phyloP scores from a whole-genome alignment of 352 stramenopile species.

The Plasmopara muralis region DNA sequence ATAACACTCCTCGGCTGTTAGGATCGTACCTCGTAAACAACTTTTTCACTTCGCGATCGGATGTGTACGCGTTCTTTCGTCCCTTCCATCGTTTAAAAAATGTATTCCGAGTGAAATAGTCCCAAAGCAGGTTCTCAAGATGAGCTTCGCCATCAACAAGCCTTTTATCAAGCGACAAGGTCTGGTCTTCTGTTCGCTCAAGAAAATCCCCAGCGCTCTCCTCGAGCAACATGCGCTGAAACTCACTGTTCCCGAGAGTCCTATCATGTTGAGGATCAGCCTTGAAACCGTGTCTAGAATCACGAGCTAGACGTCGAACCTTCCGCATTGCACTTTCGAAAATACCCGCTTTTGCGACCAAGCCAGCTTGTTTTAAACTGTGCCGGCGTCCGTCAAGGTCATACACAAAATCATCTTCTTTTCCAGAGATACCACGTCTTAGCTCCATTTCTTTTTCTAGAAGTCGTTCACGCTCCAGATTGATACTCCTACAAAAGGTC shows the following conservation, averaged over 20 bases:
- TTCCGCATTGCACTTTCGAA: slow-evolving; percentile 53
- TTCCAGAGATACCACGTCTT: background rate
- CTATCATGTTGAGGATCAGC: slow-evolving; percentile 40
- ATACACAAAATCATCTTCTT: slow-evolving; percentile 35
- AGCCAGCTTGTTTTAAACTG: slow-evolving; percentile 17
- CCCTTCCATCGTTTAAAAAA: slow-evolving; percentile 55
- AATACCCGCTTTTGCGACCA: slow-evolving; percentile 22
- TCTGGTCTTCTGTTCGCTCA: slow-evolving; percentile 36
- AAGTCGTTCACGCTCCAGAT: too few relatives aligned
- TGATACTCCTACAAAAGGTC: too few relatives aligned
- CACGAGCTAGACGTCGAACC: slow-evolving; percentile 34
- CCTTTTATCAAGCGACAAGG: slow-evolving; percentile 30
- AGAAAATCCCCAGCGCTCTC: slow-evolving; percentile 17
- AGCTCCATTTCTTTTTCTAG: too few relatives aligned
- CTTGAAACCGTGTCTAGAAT: slow-evolving; percentile 17
- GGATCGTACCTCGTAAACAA: slow-evolving; percentile 51
- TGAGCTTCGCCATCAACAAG: slow-evolving; percentile 38
- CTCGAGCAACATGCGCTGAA: slow-evolving; percentile 28
- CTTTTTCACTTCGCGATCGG: slow-evolving; percentile 13
- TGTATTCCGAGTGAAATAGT: slow-evolving; percentile 50
- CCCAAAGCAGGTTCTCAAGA: slow-evolving; percentile 56
- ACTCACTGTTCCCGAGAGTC: slow-evolving; percentile 33
- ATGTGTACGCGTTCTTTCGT: slow-evolving; percentile 23
- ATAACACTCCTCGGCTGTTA: slow-evolving; percentile 28
- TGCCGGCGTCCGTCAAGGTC: slow-evolving; percentile 57